Evolutionary conservation across 2,329 filamentous ascomycete genomes (phyloP).

Genomic region (Apiospora pterosperma): DNA sequence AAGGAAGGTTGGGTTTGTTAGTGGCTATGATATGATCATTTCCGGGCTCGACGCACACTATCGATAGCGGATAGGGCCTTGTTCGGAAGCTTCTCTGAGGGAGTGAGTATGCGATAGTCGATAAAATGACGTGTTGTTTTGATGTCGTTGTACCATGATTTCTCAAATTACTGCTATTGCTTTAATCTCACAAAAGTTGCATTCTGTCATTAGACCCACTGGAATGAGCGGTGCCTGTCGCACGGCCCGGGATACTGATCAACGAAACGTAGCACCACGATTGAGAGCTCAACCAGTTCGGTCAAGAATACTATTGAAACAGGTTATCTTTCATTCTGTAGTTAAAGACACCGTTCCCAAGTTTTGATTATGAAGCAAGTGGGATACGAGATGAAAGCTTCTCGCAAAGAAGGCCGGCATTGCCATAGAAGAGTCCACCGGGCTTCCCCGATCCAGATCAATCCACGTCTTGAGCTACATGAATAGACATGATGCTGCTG

Average conservation of each 20-base stretch:
- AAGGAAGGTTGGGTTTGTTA: neutral
- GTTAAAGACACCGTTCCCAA: too few species aligned
- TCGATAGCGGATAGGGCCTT: neutral
- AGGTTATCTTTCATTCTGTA: too few species aligned
- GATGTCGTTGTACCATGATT: neutral
- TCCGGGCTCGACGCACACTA: neutral
- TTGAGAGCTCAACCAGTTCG: too few species aligned
- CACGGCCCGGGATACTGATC: neutral
- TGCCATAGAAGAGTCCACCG: neutral
- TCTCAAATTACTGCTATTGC: neutral
- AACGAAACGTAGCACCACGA: neutral
- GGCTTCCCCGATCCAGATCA: neutral
- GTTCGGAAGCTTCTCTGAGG: neutral
- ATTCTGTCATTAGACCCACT: neutral
- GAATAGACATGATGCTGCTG: neutral
- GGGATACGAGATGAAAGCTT: neutral
- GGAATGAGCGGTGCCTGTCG: neutral
- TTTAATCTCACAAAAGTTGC: neutral
- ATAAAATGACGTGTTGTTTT: neutral
- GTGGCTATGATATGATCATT: slow-evolving; percentile 4
- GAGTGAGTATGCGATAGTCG: neutral
- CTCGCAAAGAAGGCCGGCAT: neutral
- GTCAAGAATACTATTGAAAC: too few species aligned
- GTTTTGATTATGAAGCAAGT: neutral
- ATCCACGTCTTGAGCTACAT: neutral